Conservation (phyloP, 768 basidiomycete genomes). For the Pilatotrama ljubarskyi region DNA sequence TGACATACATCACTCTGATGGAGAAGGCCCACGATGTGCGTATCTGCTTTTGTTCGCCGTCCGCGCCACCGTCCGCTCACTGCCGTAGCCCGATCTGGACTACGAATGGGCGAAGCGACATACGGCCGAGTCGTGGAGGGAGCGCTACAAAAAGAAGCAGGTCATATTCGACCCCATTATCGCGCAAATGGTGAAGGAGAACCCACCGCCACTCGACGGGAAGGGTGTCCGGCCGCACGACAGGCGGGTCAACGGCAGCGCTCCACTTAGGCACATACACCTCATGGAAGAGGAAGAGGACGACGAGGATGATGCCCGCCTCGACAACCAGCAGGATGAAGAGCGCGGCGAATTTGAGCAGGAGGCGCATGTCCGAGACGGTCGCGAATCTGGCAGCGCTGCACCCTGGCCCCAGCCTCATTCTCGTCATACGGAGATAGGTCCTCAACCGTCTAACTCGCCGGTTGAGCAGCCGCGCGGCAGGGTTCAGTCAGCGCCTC, state of each 20-base stretch:
- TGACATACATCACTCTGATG: conserved; percentile 1
- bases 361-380: no score
- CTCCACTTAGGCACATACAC: not conserved
- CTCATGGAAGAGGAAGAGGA: conserved; percentile 1
- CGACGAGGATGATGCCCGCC: not conserved
- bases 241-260: not conserved
- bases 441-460: not conserved
- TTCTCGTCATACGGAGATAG: not conserved
- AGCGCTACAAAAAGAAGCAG: conserved; percentile 78
- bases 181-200: conserved; percentile 1
- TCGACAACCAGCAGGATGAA: not conserved
- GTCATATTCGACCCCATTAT: conserved; percentile 50
- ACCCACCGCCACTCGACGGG: conserved; percentile 19
- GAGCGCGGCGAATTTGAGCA: not conserved
- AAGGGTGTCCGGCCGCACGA: conserved; percentile 16
- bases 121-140: conserved; percentile 84
- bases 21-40: conserved; percentile 2
- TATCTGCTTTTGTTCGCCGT: not conserved
- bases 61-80: not conserved
- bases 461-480: not conserved
- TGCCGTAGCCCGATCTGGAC: conserved; percentile 44
- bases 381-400: not conserved
- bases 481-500: not conserved
- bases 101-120: conserved; percentile 67
- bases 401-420: not conserved